Evolutionary conservation across 495 filamentous ascomycete genomes (phyloP), one percentile per base, ranked within the genome.

Genomic region (Xylaria longipes): DNA sequence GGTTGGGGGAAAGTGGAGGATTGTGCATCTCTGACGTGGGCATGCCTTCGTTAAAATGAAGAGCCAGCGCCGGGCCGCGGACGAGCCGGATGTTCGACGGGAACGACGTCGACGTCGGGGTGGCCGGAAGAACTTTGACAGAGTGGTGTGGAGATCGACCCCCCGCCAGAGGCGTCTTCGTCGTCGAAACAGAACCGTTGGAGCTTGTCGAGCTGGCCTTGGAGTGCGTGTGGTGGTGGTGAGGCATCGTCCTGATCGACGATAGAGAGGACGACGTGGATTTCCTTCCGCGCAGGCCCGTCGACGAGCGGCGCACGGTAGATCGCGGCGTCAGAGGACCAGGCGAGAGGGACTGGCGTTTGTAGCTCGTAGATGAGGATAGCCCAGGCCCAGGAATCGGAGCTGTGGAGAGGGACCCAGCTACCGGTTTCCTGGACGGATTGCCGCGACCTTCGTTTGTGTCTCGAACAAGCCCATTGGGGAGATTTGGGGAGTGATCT

Each of bases 251-350:
- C 56, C 95, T 91, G 71, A 98, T 91, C 0, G 94, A 97, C 20
- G 94, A 97, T 27, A 99, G 89, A 12, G 96, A 98, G 3, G 94
- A 97, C 6, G 95, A 98, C 4, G 96, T 98, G 3, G 95, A 98
- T 79, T 97, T 98, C 70, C 96, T 89, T 39, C 96, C 97, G 50
- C 95, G 90, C 25, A 98, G 86, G n/a, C 84, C 84, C 14, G 74
- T 93, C 29, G 87, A 87, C 11, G 88, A 89, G 29, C 92, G 92
- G 39, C 95, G 88, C 73, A 95, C 91, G 3, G 93, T 94, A 29
- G 92, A 92, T 45, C 93, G 90, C 2, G 96, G 94, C 5, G 95
- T 98, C 54, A 98, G 81, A 0, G 97, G 96, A 11, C 91, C 90
- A 2, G 96, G 96, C 0, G 97, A 98, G 15, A 97, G 83, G 3